Base-by-base conservation (phyloP, 2,329 filamentous ascomycete species). In the Ilyonectria sp. region DNA sequence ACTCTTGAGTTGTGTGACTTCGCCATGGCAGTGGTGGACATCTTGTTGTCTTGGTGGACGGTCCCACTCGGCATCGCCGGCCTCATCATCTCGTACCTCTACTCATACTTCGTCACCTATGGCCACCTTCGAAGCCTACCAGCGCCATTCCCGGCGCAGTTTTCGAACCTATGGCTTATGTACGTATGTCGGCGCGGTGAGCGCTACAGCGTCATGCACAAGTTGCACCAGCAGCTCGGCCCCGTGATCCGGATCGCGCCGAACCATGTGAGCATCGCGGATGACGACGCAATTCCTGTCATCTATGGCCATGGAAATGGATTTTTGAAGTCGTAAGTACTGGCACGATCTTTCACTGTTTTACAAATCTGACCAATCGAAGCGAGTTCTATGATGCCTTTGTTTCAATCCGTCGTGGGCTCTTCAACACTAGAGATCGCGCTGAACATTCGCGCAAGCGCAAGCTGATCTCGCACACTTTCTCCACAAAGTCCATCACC, bases 351-450 rank as follows among this genome's bases (percentile, higher is more conserved):
- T 15, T 2, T 3, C 3, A 13, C 5, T 0, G 23, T 4, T 37
- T 11, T 2, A 0, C 33, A 47, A 0, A 5, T 2, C 60, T 75
- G 10, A 75, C 57, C 13, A 11, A 2, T 2, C 2, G 0, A 7
- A 94, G 92, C 47, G 91, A 95, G 2, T 97, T 95, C 82, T 97
- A 97, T 75, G 94, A 97, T 76, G 93, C 93, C 56, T 97, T 97
- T 75, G 94, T 97, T 61, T 95, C 93, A 13, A 97, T 97, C 76
- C 89, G 88, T 57, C 89, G 93, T 13, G 94, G 94, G 21, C 86
- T 98, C 13, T 98, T 97, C 89, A 97, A 97, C 81, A 97, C 94
- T 0, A 87, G 95, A 35, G 90, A 95, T 81, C 89, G 95, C 55
- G 85, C 85, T 0, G 93, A 97, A 76, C 94, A 98, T 80, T 91